Conservation (phyloP, 495 filamentous ascomycete genomes). For the Choiromyces venosus region DNA sequence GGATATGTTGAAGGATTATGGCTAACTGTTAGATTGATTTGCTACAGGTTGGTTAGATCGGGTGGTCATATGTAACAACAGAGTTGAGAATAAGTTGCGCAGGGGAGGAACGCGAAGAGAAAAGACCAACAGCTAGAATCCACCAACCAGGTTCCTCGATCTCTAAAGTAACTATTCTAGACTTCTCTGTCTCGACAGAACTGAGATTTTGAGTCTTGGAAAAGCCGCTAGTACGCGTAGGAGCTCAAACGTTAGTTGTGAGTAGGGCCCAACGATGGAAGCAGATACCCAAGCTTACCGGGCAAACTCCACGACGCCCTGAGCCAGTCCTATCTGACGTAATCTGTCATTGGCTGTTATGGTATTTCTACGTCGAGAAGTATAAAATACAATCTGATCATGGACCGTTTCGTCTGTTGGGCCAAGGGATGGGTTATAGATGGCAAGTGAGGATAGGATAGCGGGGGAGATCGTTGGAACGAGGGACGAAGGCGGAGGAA, state of each 20-base stretch:
- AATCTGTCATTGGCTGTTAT: conserved; percentile 65
- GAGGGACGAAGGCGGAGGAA: conserved; percentile 38
- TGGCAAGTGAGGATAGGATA: conserved; percentile 77
- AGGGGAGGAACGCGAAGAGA: conserved; percentile 59
- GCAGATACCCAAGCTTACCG: conserved; percentile 47
- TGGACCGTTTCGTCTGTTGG: conserved; percentile 77
- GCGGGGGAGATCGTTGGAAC: conserved; percentile 59
- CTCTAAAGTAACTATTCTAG: conserved; percentile 74
- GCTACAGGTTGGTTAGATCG: conserved; percentile 21
- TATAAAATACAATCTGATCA: conserved; percentile 91
- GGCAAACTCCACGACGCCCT: conserved; percentile 94
- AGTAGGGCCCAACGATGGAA: conserved; percentile 7
- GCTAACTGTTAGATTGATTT: conserved; percentile 41
- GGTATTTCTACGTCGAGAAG: conserved; percentile 52
- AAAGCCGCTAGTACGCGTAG: conserved; percentile 57
- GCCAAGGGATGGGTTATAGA: conserved; percentile 91
- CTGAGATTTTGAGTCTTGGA: conserved; percentile 69
- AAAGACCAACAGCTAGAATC: conserved; percentile 67
- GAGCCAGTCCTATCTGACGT: conserved; percentile 91
- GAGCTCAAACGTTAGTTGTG: conserved; percentile 9
- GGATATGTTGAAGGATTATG: conserved; percentile 36
- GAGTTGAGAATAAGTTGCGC: conserved; percentile 49
- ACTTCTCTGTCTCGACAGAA: conserved; percentile 83
- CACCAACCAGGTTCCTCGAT: conserved; percentile 82
- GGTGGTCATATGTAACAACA: conserved; percentile 24